A percentile compares a stretch with the other conserved stretches of the same genome.
Evolutionary conservation across 805 yeast species (phyloP).

Genomic region (Metschnikowia rubicola): DNA sequence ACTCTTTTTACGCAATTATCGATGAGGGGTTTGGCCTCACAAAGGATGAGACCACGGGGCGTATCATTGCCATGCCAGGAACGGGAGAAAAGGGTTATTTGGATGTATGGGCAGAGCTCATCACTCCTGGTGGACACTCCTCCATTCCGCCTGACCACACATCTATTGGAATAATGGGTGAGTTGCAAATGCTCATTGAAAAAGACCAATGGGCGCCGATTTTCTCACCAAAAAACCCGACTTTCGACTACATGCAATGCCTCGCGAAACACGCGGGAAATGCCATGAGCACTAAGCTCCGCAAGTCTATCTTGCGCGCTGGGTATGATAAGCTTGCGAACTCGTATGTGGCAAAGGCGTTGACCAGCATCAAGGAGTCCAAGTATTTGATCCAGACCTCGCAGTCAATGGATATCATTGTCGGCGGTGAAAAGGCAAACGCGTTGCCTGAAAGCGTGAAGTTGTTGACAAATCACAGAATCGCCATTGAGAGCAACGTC

Average conservation of each 20-base stretch:
- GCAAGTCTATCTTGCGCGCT: slow-evolving; percentile 33
- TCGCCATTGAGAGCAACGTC: slow-evolving; percentile 53
- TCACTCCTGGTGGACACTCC: slow-evolving; percentile 30
- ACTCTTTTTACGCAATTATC: slow-evolving; percentile 17
- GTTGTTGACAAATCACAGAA: slow-evolving; percentile 59
- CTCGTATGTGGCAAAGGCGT: slow-evolving; percentile 28
- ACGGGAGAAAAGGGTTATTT: slow-evolving; percentile 50
- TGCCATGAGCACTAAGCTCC: slow-evolving; percentile 10
- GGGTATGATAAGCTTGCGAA: slow-evolving; percentile 34
- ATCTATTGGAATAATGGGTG: slow-evolving; percentile 27
- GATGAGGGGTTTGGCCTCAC: slow-evolving; percentile 29
- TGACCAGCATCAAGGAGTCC: slow-evolving; percentile 17
- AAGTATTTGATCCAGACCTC: slow-evolving; percentile 54
- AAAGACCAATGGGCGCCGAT: slow-evolving; percentile 19
- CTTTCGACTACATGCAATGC: slow-evolving; percentile 26
- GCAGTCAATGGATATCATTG: slow-evolving; percentile 63
- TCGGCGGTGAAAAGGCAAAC: slow-evolving; percentile 73
- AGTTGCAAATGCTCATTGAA: slow-evolving; percentile 20
- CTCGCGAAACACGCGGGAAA: slow-evolving; percentile 21
- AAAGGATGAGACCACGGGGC: slow-evolving; percentile 42
- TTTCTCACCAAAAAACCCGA: slow-evolving; percentile 25
- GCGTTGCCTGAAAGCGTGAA: slow-evolving; percentile 67
- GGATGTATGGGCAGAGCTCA: slow-evolving; percentile 34
- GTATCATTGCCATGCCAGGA: slow-evolving; percentile 49
- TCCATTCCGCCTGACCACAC: slow-evolving; percentile 30